A percentile compares a stretch with the other conserved stretches of the same genome.
These are phyloP conservation scores for Echinosophora koreensis DNA, from an alignment of 306 rosid species.

Conservation along the genomic window DNA sequence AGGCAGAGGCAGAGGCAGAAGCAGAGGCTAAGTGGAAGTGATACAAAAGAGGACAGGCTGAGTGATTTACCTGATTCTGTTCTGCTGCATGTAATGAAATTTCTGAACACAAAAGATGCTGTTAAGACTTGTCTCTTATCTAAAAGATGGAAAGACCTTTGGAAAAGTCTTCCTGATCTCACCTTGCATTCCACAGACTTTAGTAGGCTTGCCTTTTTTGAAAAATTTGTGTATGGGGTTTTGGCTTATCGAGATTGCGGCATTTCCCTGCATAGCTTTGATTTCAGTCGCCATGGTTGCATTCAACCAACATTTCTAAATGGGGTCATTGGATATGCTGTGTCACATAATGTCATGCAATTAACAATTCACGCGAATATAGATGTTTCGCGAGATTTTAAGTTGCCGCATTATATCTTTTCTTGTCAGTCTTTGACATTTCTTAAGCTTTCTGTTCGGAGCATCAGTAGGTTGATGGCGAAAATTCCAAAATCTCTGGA, in stretches of 20 bases:
- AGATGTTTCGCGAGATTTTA: background rate
- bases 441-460: slow-evolving; percentile 40
- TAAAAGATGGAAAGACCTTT: slow-evolving; percentile 35
- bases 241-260: background rate
- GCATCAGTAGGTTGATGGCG: background rate
- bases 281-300: slow-evolving; percentile 19
- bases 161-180: slow-evolving; percentile 11
- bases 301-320: slow-evolving; percentile 10
- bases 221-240: slow-evolving; percentile 18
- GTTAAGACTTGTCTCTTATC: slow-evolving; percentile 41
- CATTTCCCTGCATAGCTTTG: slow-evolving; percentile 9
- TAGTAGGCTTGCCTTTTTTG: background rate
- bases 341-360: slow-evolving; percentile 9
- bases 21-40: background rate
- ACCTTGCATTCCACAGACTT: slow-evolving; percentile 23
- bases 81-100: slow-evolving; percentile 41
- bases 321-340: slow-evolving; percentile 10
- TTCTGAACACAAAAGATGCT: slow-evolving; percentile 41
- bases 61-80: slow-evolving; percentile 43
- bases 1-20: background rate
- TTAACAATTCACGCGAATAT: slow-evolving; percentile 25
- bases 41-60: slow-evolving; percentile 31
- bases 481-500: slow-evolving; percentile 36
- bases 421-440: slow-evolving; percentile 22
- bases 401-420: slow-evolving; percentile 9